These are phyloP conservation scores for Fomitopsis palustris DNA, from an alignment of 1,284 basidiomycete species.

Conservation along the genomic window DNA sequence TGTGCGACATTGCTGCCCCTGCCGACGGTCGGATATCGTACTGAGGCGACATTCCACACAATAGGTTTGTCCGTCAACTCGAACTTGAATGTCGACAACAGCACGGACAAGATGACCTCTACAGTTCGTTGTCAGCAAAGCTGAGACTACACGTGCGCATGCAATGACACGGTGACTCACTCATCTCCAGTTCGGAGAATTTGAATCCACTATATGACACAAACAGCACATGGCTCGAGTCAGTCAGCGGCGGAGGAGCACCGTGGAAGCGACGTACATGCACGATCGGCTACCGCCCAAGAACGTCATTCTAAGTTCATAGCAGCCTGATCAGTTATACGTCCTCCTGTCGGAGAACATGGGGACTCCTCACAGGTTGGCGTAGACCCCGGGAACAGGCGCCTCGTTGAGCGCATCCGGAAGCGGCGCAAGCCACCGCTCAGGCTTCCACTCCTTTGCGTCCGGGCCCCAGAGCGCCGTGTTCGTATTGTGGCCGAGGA, in stretches of 20 bases:
- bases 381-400: constrained; percentile 19
- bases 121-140: not conserved
- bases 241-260: not conserved
- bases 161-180: too few relatives aligned
- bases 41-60: constrained; percentile 13
- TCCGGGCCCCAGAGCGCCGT: constrained; percentile 24
- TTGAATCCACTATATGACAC: constrained; percentile 15
- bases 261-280: constrained; percentile 1
- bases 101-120: constrained; percentile 14
- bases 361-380: constrained; percentile 19
- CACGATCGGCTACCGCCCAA: constrained; percentile 5
- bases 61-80: constrained; percentile 10
- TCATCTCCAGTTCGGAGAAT: constrained; percentile 19
- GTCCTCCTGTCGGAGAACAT: too few relatives aligned
- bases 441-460: constrained; percentile 24
- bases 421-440: constrained; percentile 21
- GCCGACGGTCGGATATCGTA: constrained; percentile 13
- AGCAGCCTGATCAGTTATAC: not conserved
- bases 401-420: constrained; percentile 7
- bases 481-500: constrained; percentile 21
- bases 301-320: constrained; percentile 6
- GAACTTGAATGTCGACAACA: constrained; percentile 13
- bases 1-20: constrained; percentile 3
- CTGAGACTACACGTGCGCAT: not conserved
- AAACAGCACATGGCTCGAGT: not conserved